Evolutionary conservation across 139 green algal species (phyloP), one percentile per base, ranked within the genome.

Genomic region (Desmodesmus armatus): DNA sequence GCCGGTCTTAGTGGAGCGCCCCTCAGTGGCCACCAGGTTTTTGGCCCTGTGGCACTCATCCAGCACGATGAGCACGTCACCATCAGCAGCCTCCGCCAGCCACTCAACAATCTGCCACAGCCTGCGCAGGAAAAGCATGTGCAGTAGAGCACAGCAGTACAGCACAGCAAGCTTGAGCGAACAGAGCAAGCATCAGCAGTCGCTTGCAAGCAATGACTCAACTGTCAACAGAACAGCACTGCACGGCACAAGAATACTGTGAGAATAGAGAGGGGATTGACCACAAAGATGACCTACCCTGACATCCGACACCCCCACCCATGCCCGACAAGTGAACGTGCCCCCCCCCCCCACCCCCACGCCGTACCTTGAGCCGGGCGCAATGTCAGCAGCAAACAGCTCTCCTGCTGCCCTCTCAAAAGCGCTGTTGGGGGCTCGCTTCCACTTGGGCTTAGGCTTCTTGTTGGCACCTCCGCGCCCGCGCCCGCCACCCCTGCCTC

Each of bases 31-130:
- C 67, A 98, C 66, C 69, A 98, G 89, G 87, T 98, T 98, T 88
- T 98, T 98, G 35, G 96, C 96, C 89, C 97, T 96, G 92, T 98
- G 96, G 87, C 91, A 96, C 87, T 97, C 95, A 58, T 93, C 90
- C 13, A 92, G 51, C 11, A 91, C 51, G 58, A 91, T 89, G 40
- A 91, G 53, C 51, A 62, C 76, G n/a, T 88, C 44, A 23, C 70
- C 87, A 55, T 29, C 63, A 5, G 80, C 71, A 0, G 49, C 83
- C 3, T 66, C 81, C 17, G 77, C 37, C 33, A 96, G 85, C 93
- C 93, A 96, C 39, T 91, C 65, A 29, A 92, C 69, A 63, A 96
- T 87, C 85, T 96, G 93, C 60, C 60, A 85, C 51, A 94, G 83
- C 5, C 92, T 85, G 53, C 83, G 65, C 35, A 33, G 6, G 25